Conservation (phyloP, 2,329 filamentous ascomycete species). For the Ascochyta viciae-villosae region DNA sequence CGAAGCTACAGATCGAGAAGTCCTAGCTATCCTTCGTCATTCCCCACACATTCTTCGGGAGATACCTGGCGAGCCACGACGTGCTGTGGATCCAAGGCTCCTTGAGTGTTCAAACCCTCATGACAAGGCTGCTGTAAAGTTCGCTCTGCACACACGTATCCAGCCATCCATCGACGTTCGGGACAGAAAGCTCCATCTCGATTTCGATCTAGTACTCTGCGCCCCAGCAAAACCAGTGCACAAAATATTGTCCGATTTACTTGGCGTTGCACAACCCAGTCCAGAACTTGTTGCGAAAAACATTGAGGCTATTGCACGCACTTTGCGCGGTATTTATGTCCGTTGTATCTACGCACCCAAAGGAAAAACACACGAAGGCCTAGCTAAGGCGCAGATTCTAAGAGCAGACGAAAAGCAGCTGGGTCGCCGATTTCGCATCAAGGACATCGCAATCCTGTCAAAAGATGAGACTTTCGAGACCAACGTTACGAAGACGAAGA, state of each 20-base stretch:
- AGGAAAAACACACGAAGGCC: background rate
- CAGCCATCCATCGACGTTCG: too few relatives aligned
- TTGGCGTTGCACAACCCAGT: background rate
- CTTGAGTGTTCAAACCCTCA: too few relatives aligned
- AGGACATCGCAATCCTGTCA: background rate
- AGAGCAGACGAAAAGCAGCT: background rate
- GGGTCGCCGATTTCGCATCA: background rate
- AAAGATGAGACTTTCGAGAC: too few relatives aligned
- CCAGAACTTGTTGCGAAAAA: background rate
- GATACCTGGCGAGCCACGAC: too few relatives aligned
- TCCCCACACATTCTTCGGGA: too few relatives aligned
- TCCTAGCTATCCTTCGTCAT: too few relatives aligned
- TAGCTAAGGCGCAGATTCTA: background rate
- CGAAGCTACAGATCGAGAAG: too few relatives aligned
- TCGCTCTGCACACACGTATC: too few relatives aligned
- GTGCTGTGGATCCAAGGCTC: too few relatives aligned
- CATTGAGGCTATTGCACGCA: background rate
- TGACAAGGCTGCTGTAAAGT: too few relatives aligned
- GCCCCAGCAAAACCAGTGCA: background rate
- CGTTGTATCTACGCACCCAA: background rate
- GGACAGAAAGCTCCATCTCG: background rate
- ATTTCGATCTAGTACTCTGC: background rate
- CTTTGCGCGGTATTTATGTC: background rate
- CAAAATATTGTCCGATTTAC: background rate
- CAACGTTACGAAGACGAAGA: background rate